These are phyloP conservation scores for Albophoma yamanashiensis DNA, from an alignment of 2,329 filamentous ascomycete species.

Conservation along the genomic window DNA sequence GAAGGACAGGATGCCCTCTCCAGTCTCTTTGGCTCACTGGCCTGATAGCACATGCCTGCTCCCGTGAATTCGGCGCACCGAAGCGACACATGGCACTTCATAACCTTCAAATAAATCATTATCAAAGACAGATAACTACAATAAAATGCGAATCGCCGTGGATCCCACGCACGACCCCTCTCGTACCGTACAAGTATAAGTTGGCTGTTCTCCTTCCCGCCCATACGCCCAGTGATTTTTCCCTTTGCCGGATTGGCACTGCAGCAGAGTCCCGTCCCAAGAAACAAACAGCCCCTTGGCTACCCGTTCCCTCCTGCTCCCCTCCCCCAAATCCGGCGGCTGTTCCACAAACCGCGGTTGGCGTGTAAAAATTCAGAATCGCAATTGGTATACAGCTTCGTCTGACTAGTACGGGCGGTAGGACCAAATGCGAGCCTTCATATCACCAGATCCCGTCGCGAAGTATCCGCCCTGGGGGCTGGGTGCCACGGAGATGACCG, in stretches of 20 bases:
- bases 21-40: constrained; percentile 55
- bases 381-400: background rate
- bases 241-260: constrained; percentile 1
- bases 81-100: background rate
- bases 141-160: background rate
- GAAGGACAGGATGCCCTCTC: constrained; percentile 58
- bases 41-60: background rate
- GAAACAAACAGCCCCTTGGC: constrained; percentile 1
- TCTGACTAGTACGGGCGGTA: constrained; percentile 43
- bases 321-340: background rate
- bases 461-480: constrained; percentile 83
- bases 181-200: constrained; percentile 14
- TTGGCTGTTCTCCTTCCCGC: constrained; percentile 13
- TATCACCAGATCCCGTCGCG: constrained; percentile 92
- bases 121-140: constrained; percentile 1
- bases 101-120: constrained; percentile 11
- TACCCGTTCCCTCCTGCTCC: constrained; percentile 1
- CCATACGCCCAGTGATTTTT: constrained; percentile 13
- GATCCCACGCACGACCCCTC: constrained; percentile 6
- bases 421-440: constrained; percentile 96
- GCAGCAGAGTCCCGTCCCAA: constrained; percentile 1
- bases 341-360: background rate
- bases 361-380: background rate
- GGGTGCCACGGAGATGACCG: constrained; percentile 92
- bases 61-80: background rate